phyloP scores from a whole-genome alignment of 768 basidiomycete genomes.

The Saitozyma sp. region DNA sequence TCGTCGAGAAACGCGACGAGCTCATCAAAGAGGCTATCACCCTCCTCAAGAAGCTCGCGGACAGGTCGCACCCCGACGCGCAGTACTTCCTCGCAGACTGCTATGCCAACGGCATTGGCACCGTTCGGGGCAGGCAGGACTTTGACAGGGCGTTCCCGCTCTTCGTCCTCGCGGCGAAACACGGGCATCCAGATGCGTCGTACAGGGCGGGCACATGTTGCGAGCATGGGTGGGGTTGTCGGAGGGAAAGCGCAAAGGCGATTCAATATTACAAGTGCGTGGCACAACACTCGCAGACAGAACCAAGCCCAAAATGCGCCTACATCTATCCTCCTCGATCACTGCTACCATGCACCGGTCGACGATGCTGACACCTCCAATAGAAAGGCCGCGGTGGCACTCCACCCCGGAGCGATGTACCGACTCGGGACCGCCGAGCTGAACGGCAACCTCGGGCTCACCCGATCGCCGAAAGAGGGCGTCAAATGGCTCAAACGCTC shows the following conservation, averaged over 20 bases:
- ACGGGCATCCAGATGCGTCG: constrained; percentile 90
- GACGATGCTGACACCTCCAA: no score
- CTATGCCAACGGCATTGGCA: constrained; percentile 97
- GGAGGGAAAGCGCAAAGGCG: constrained; percentile 87
- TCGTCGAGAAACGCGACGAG: constrained; percentile 61
- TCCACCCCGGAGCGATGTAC: constrained; percentile 94
- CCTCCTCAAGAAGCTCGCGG: constrained; percentile 85
- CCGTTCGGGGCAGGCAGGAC: constrained; percentile 83
- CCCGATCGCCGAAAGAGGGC: constrained; percentile 87
- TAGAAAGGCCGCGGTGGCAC: constrained; percentile 81
- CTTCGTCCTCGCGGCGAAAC: constrained; percentile 93
- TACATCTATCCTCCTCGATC: no score
- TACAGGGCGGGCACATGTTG: constrained; percentile 97
- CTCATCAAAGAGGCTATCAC: constrained; percentile 82
- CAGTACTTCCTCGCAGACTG: constrained; percentile 99
- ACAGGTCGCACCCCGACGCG: constrained; percentile 87
- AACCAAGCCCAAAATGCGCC: not conserved
- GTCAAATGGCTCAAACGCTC: constrained; percentile 98
- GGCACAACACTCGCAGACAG: not conserved
- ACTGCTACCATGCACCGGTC: no score
- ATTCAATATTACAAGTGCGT: constrained; percentile 74
- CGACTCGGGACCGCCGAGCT: constrained; percentile 93
- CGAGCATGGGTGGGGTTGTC: constrained; percentile 98
- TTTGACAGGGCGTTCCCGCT: constrained; percentile 96
- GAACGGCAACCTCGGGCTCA: constrained; percentile 86